Conservation (phyloP, 352 stramenopile species). For the Phytophthora pistaciae region DNA sequence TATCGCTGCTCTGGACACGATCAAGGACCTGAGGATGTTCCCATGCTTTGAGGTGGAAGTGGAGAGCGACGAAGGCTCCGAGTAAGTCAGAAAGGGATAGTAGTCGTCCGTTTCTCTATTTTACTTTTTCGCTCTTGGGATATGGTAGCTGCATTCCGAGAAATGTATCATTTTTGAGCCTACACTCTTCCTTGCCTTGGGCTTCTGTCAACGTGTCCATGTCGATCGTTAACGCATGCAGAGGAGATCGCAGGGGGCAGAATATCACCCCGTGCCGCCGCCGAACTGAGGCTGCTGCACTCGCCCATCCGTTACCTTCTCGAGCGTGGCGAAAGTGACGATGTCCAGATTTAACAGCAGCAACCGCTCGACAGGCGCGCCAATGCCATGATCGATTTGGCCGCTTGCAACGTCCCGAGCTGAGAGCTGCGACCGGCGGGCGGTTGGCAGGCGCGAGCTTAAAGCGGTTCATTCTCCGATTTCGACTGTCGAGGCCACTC, state of each 20-base stretch:
- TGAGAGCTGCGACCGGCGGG: neutral
- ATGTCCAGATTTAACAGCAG: slow-evolving; percentile 15
- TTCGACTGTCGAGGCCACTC: slow-evolving; percentile 18
- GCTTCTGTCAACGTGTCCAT: neutral
- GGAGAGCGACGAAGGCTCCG: slow-evolving; percentile 7
- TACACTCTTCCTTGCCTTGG: neutral
- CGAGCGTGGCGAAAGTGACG: neutral
- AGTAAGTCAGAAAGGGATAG: slow-evolving; percentile 12
- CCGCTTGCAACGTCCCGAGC: neutral
- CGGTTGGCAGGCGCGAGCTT: neutral
- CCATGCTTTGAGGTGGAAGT: slow-evolving; percentile 60
- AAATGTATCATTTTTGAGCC: slow-evolving; percentile 45
- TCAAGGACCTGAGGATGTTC: slow-evolving; percentile 72
- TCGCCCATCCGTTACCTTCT: slow-evolving; percentile 26
- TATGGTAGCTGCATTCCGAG: slow-evolving; percentile 17
- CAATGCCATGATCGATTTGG: neutral
- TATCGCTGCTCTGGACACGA: slow-evolving; percentile 58
- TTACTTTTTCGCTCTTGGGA: slow-evolving; percentile 26
- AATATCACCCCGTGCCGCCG: neutral
- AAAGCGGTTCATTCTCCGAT: slow-evolving; percentile 29
- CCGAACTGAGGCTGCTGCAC: neutral
- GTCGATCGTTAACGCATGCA: neutral
- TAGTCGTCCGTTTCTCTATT: slow-evolving; percentile 27
- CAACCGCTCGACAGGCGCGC: neutral
- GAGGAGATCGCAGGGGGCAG: neutral